A percentile compares a stretch with the other conserved stretches of the same genome.
These are phyloP conservation scores for Scleromitrula shiraiana DNA, from an alignment of 2,329 filamentous ascomycete genomes.

Conservation along the genomic window DNA sequence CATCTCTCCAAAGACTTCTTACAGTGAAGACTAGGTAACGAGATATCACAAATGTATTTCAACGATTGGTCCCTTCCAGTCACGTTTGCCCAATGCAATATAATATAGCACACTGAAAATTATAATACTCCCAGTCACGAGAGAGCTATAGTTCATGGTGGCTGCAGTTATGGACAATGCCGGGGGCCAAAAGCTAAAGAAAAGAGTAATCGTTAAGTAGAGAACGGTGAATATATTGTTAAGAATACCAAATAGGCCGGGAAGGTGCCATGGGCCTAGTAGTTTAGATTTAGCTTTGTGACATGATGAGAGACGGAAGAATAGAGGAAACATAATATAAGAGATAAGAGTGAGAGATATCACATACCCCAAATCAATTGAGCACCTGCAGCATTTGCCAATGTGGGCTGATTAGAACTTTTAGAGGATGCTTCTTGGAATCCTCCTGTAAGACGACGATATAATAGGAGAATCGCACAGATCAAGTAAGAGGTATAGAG, in stretches of 20 bases:
- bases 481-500: constrained; percentile 11
- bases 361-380: constrained; percentile 5
- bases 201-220: too few relatives aligned
- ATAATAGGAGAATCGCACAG: constrained; percentile 6
- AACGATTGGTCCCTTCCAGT: background rate
- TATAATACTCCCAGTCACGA: constrained; percentile 6
- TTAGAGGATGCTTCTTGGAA: background rate
- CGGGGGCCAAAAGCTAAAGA: too few relatives aligned
- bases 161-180: constrained; percentile 29
- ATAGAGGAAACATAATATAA: background rate
- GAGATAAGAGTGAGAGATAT: background rate
- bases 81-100: background rate
- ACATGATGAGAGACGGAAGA: too few relatives aligned
- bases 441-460: constrained; percentile 3
- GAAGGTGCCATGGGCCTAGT: constrained; percentile 9
- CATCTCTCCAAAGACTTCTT: too few relatives aligned
- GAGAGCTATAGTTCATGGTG: constrained; percentile 38
- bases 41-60: constrained; percentile 1
- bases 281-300: background rate
- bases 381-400: constrained; percentile 4
- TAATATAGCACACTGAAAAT: constrained; percentile 10
- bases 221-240: too few relatives aligned
- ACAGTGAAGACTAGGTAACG: too few relatives aligned
- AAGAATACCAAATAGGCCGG: constrained; percentile 33
- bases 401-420: background rate